Evolutionary conservation across 2,329 filamentous ascomycete genomes (phyloP).

Genomic region (Venturia carpophila): DNA sequence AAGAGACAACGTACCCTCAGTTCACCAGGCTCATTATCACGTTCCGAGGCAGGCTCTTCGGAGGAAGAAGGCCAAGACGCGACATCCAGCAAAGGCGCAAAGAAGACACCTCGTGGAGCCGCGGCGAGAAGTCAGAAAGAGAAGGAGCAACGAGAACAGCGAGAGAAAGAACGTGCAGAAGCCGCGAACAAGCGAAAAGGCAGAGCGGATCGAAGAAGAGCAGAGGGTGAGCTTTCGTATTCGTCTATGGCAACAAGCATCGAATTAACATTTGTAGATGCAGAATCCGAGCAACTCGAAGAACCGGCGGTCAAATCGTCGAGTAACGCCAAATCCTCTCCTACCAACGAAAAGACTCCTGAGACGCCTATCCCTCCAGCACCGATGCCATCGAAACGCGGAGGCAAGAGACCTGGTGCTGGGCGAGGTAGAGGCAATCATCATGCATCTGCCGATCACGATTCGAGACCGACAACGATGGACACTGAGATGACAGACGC

Average conservation of each 20-base stretch:
- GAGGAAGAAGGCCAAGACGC: conserved; percentile 55
- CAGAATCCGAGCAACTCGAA: conserved; percentile 9
- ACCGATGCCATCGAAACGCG: conserved; percentile 13
- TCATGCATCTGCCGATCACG: not conserved
- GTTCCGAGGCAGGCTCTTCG: conserved; percentile 38
- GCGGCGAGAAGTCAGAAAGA: conserved; percentile 48
- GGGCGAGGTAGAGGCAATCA: conserved; percentile 13
- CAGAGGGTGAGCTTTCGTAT: conserved; percentile 22
- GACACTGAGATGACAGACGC: not conserved
- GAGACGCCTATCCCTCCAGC: conserved; percentile 4
- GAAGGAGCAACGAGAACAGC: conserved; percentile 53
- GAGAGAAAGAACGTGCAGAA: conserved; percentile 60
- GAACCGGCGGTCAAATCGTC: not conserved
- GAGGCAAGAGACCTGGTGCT: conserved; percentile 13
- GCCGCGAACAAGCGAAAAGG: conserved; percentile 73
- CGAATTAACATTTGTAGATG: not conserved
- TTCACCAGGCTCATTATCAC: conserved; percentile 57
- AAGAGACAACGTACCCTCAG: conserved; percentile 74
- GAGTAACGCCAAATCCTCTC: conserved; percentile 6
- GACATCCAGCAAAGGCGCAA: conserved; percentile 40
- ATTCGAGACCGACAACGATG: not conserved
- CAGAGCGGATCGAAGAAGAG: conserved; percentile 67
- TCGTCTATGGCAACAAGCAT: not conserved
- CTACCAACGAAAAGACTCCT: not conserved
- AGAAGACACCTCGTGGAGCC: conserved; percentile 36